phyloP scores from a whole-genome alignment of 192 early-diverging fungal genomes.

The Backusella morwellensis region DNA sequence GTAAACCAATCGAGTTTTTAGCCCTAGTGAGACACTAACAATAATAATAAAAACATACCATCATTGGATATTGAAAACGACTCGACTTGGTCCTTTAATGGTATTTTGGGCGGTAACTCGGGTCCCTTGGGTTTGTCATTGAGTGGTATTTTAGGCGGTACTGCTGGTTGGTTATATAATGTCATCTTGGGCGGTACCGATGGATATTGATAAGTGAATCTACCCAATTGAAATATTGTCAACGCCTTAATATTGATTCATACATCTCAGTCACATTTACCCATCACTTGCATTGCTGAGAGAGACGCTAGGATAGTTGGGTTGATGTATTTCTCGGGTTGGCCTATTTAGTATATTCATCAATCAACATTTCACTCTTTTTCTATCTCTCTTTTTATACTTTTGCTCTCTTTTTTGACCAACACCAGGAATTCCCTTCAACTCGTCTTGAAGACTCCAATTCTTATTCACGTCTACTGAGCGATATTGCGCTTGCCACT shows the following conservation, averaged over 20 bases:
- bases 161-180: neutral
- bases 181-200: neutral
- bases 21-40: neutral
- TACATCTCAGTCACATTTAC: conserved; percentile 12
- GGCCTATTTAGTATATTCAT: neutral
- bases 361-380: neutral
- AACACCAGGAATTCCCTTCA: conserved; percentile 26
- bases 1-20: neutral
- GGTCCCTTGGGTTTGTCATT: neutral
- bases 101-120: conserved; percentile 23
- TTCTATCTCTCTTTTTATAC: neutral
- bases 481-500: conserved; percentile 8
- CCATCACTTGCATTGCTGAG: conserved; percentile 32
- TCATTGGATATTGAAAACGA: neutral
- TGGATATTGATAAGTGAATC: conserved; percentile 7
- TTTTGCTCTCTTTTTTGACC: neutral
- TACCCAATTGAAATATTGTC: neutral
- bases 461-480: conserved; percentile 12
- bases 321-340: neutral
- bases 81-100: neutral
- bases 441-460: conserved; percentile 36
- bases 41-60: neutral
- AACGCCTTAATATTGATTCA: neutral
- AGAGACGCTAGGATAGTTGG: conserved; percentile 13
- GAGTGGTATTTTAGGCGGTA: conserved; percentile 7